These are phyloP conservation scores for Raffaelea ambrosiae DNA, from an alignment of 2,329 filamentous ascomycete species.

Conservation along the genomic window DNA sequence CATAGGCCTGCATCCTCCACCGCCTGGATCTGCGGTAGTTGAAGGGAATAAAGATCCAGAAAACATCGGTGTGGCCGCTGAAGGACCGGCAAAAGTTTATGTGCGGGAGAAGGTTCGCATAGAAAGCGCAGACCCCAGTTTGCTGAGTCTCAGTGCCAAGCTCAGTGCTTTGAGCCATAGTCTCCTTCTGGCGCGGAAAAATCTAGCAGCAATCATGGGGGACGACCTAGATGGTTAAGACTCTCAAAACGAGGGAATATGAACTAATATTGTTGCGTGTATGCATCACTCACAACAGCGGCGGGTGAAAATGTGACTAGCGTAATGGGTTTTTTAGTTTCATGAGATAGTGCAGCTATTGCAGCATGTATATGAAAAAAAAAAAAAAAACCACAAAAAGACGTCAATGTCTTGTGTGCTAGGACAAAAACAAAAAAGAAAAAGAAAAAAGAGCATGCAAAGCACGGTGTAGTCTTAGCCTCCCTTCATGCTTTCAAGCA, in stretches of 20 bases:
- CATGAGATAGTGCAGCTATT: too few relatives aligned
- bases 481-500: constrained; percentile 37
- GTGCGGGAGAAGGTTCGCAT: constrained; percentile 86
- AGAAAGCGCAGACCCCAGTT: constrained; percentile 78
- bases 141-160: constrained; percentile 79
- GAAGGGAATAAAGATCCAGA: background rate
- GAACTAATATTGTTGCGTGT: too few relatives aligned
- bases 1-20: constrained; percentile 5
- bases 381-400: too few relatives aligned
- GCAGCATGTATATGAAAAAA: too few relatives aligned
- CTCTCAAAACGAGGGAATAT: too few relatives aligned
- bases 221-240: constrained; percentile 31
- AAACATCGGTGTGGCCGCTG: constrained; percentile 14
- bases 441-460: background rate
- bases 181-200: constrained; percentile 59
- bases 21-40: constrained; percentile 6
- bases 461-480: background rate
- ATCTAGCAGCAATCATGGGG: constrained; percentile 71
- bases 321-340: too few relatives aligned
- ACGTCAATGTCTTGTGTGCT: too few relatives aligned
- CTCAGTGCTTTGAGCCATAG: constrained; percentile 68
- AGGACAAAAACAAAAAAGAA: too few relatives aligned
- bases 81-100: constrained; percentile 60
- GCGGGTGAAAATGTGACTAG: too few relatives aligned
- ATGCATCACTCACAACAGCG: too few relatives aligned